A percentile compares a stretch with the other conserved stretches of the same genome.
Conservation (phyloP, 2,329 filamentous ascomycete genomes). For the Clarireedia hainanense region DNA sequence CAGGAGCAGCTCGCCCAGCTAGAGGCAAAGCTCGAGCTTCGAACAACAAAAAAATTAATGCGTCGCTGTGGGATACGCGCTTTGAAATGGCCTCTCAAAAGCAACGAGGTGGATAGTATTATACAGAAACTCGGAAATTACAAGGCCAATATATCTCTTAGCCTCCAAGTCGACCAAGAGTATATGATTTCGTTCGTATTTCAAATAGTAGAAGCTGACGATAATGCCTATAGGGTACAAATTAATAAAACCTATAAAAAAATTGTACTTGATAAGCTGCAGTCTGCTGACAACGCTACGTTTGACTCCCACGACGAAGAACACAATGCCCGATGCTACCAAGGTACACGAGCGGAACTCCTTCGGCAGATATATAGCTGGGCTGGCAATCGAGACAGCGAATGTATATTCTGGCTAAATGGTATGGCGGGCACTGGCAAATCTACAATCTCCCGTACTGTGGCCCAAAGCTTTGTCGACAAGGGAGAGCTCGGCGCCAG, state of each 20-base stretch:
- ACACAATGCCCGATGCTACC: too few relatives aligned
- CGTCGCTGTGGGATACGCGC: conserved; percentile 19
- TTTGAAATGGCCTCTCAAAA: conserved; percentile 29
- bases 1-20: conserved; percentile 20
- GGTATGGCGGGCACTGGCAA: conserved; percentile 32
- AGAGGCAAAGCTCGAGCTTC: conserved; percentile 21
- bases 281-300: too few relatives aligned
- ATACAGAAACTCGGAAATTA: conserved; percentile 25
- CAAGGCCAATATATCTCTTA: conserved; percentile 24
- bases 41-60: conserved; percentile 25
- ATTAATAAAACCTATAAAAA: too few relatives aligned
- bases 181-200: conserved; percentile 19
- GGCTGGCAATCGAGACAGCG: too few relatives aligned
- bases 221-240: too few relatives aligned
- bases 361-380: too few relatives aligned
- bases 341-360: too few relatives aligned
- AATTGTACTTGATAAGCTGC: too few relatives aligned
- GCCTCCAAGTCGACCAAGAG: conserved; percentile 31
- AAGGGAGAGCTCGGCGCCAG: conserved; percentile 23
- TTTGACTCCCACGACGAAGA: too few relatives aligned
- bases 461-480: conserved; percentile 21
- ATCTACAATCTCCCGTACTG: conserved; percentile 31
- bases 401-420: conserved; percentile 29
- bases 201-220: conserved; percentile 4
- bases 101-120: conserved; percentile 29